A percentile compares a stretch with the other conserved stretches of the same genome.
Conservation (phyloP, 75 land plant species). For the Sequoiadendron giganteum region DNA sequence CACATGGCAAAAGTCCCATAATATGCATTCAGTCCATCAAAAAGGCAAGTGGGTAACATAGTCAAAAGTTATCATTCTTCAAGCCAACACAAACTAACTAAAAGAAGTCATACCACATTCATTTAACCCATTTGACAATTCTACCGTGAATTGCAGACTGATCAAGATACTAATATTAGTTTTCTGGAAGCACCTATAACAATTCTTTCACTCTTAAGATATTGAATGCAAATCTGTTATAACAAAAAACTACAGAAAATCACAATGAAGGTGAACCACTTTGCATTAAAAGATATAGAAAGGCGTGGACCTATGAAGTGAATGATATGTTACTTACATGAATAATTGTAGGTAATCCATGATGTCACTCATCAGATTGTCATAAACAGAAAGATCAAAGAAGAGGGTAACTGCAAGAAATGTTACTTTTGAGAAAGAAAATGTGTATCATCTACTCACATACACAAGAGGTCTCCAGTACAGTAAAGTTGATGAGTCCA, state of each 20-base stretch:
- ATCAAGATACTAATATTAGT: not conserved
- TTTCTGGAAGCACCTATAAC: not conserved
- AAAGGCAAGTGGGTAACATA: not conserved
- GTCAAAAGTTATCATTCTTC: not conserved
- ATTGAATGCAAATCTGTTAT: not conserved
- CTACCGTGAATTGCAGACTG: not conserved
- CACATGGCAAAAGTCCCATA: not conserved
- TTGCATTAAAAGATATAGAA: not conserved
- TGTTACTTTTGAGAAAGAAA: not conserved
- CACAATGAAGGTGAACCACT: not conserved
- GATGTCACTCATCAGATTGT: not conserved
- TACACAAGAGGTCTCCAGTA: slow-evolving; percentile 32
- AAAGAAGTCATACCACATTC: not conserved
- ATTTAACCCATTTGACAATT: not conserved
- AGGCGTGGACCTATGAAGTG: not conserved
- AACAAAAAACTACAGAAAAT: not conserved
- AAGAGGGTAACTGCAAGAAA: not conserved
- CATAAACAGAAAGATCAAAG: not conserved
- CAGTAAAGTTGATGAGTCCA: slow-evolving; percentile 11
- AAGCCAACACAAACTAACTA: not conserved
- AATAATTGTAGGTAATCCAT: not conserved
- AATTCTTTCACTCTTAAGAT: not conserved
- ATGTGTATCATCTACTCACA: slow-evolving; percentile 29
- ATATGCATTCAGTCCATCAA: not conserved
- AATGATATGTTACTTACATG: not conserved